A percentile compares a stretch with the other conserved stretches of the same genome.
Conservation (phyloP, 2,329 filamentous ascomycete genomes). For the Trichoderma koningiopsis region DNA sequence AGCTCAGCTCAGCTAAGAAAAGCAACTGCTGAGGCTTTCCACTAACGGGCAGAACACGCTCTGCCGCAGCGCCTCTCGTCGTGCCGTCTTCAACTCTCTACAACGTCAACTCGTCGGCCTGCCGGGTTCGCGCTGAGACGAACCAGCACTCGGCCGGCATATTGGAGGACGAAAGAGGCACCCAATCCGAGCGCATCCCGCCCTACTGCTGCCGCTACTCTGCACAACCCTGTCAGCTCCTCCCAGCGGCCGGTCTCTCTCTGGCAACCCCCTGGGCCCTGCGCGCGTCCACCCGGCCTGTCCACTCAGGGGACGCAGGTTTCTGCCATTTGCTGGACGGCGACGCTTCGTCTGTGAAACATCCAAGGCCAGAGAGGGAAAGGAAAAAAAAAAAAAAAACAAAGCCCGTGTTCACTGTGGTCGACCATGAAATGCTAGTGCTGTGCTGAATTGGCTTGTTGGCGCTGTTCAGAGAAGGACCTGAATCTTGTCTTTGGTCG, state of each 20-base stretch:
- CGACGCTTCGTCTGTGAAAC: constrained; percentile 35
- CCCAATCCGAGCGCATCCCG: constrained; percentile 25
- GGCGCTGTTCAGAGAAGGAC: constrained; percentile 36
- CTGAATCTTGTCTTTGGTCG: constrained; percentile 22
- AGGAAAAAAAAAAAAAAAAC: constrained; percentile 31
- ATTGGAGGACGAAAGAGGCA: constrained; percentile 20
- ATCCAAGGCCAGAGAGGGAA: constrained; percentile 31
- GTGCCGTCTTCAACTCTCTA: constrained; percentile 26
- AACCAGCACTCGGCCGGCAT: constrained; percentile 1
- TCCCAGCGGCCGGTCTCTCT: constrained; percentile 5
- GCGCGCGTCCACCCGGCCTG: constrained; percentile 26
- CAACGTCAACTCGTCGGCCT: constrained; percentile 28
- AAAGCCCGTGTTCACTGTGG: constrained; percentile 32
- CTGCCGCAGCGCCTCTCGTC: constrained; percentile 19
- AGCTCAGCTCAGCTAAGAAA: constrained; percentile 16
- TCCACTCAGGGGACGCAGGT: constrained; percentile 25
- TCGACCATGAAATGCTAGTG: constrained; percentile 46
- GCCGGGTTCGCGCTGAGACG: constrained; percentile 25
- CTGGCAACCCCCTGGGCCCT: constrained; percentile 19
- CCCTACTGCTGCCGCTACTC: constrained; percentile 16
- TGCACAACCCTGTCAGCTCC: constrained; percentile 16
- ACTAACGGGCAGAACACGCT: background rate
- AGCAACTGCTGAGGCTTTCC: constrained; percentile 4
- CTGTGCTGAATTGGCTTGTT: constrained; percentile 40
- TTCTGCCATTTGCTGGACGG: constrained; percentile 31